Evolutionary conservation across 495 filamentous ascomycete genomes (phyloP), one percentile per base, ranked within the genome.

Genomic region (Aspergillus sclerotiicarbonarius): DNA sequence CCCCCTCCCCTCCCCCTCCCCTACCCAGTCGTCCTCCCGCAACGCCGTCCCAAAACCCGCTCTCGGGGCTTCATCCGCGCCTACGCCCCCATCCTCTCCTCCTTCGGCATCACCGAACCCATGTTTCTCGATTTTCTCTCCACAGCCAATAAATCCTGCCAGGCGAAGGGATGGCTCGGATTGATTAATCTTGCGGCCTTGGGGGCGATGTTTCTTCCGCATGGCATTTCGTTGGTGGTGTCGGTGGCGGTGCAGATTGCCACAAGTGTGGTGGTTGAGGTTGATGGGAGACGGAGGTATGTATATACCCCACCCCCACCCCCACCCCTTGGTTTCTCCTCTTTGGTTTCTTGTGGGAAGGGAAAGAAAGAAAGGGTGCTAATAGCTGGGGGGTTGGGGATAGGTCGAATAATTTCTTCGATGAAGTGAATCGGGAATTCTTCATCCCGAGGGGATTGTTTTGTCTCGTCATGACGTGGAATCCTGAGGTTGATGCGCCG

Each of bases 401-500:
- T 41, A 72, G 82, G 46, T 76, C 79, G 6, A 87, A 84, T 54
- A 69, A 54, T 1, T 86, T 80, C 70, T 75, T 88, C 15, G 71
- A 80, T 39, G 72, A 75, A 51, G 78, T 84, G 64, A 87, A 87
- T 67, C 67, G 79, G 7, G 71, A 81, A 33, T 75, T 85, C 45
- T 87, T 86, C 69, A 72, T 71, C 30, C 84, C 84, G 0, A 80
- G 77, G 16, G 85, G 84, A 7, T 73, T 87, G 0, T 85, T 79
- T 65, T 82, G 78, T 53, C 65, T 87, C 6, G 69, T 88, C 33
- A 83, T 88, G 80, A 81, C 81, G 8, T 86, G 80, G 67, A 79
- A 82, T 19, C 77, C 81, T 2, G 70, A 79, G 10, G 66, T 65
- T 0, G 47, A 62, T 5, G 50, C 62, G 3, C 62, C 74, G 1